Evolutionary conservation across 345 rosid genomes (phyloP), one percentile per base, ranked within the genome.

Genomic region (Kernera saxatilis): DNA sequence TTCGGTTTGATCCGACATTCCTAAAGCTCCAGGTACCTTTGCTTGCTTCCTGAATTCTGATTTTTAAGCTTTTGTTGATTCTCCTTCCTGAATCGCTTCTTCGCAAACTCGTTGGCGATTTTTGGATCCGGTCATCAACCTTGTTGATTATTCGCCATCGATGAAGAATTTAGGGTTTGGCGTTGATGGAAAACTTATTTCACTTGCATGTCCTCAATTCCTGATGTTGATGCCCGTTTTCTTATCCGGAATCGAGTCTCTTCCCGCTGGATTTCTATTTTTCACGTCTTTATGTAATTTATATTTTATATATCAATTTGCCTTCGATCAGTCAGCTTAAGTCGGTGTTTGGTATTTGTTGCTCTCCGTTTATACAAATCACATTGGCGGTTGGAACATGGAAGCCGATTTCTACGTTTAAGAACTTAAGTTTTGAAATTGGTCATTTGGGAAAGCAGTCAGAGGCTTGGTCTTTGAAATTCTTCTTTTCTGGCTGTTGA

Each of bases 1-100:
- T 76, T 76, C 48, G 79, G 48, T 76, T 70, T 48, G 75, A 76
- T 76, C 71, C 79, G 4, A 55, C 71, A 70, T 76, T 63, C 45
- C 10, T 70, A 23, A 70, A 69, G 37, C 75, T 76, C n/a, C 75
- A 64, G 75, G 79, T 76, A 45, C 25, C 23, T 21, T 8, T 17
- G 7, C 45, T 32, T 18, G 52, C n/a, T 18, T 71, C 63, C 58
- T 23, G 10, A 29, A 6, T 44, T 33, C 35, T 22, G 18, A 18
- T 54, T 29, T 29, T 43, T 17, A 1, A 6, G 2, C 8, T 41
- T 27, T 27, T 5, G 1, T 44, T 36, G 12, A 45, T 37, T 36
- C 26, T 56, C 23, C 36, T 25, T 37, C 67, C 12, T 37, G 43
- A 14, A 39, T 66, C 29, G 37, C 6, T 73, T 73, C 36, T 48